Conservation (phyloP, 2,329 filamentous ascomycete genomes). For the Xylaria sp. region DNA sequence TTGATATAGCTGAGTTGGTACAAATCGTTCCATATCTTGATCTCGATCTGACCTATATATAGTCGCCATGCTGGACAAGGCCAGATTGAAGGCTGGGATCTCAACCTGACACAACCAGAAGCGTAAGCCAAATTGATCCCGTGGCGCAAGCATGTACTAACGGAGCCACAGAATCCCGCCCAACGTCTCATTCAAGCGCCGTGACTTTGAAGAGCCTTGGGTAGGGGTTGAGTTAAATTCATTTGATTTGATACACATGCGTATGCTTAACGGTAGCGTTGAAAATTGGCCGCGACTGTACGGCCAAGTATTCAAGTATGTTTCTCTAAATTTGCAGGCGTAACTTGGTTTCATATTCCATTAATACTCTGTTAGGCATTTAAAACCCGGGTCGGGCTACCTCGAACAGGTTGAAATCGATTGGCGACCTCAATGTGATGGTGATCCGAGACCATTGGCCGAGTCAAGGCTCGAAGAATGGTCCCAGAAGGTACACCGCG, state of each 20-base stretch:
- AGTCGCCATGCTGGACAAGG: constrained; percentile 43
- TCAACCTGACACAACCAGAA: constrained; percentile 53
- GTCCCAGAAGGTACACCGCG: constrained; percentile 74
- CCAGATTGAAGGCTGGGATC: constrained; percentile 53
- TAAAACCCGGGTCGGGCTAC: constrained; percentile 78
- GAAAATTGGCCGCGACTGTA: constrained; percentile 81
- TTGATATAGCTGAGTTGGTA: constrained; percentile 82
- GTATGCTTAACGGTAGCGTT: constrained; percentile 82
- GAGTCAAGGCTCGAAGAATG: constrained; percentile 72
- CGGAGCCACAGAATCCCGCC: constrained; percentile 69
- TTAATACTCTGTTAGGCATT: constrained; percentile 65
- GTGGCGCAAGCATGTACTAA: constrained; percentile 31
- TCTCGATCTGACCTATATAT: constrained; percentile 28
- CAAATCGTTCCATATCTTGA: not conserved
- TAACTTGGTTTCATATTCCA: not conserved
- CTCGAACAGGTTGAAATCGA: constrained; percentile 94
- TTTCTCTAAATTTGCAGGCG: constrained; percentile 24
- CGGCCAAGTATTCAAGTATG: constrained; percentile 73
- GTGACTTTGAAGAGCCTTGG: constrained; percentile 85
- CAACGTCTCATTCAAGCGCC: constrained; percentile 74
- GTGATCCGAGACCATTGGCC: constrained; percentile 54
- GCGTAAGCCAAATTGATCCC: constrained; percentile 44
- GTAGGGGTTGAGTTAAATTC: constrained; percentile 58
- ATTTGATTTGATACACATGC: constrained; percentile 86
- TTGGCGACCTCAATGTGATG: constrained; percentile 77